phyloP scores from a whole-genome alignment of 345 rosid genomes.

The Balakata baccata region DNA sequence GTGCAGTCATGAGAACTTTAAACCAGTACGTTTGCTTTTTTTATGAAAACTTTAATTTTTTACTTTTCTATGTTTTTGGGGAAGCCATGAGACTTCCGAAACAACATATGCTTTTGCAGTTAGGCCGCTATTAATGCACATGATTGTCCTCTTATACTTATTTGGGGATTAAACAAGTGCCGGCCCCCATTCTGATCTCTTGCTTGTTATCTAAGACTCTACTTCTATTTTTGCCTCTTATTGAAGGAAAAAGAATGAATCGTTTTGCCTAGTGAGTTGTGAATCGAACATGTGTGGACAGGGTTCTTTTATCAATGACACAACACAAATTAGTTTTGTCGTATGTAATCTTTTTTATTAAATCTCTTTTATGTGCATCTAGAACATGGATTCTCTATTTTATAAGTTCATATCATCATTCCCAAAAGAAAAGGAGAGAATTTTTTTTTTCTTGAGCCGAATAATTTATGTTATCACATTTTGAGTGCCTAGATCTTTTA shows the following conservation, averaged over 20 bases:
- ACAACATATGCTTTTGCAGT: background rate
- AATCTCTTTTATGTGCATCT: too few species aligned
- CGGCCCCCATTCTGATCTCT: background rate
- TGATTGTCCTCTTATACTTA: background rate
- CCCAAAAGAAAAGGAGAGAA: too few species aligned
- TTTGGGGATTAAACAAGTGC: background rate
- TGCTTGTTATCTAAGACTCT: background rate
- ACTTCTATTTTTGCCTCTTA: conserved; percentile 1
- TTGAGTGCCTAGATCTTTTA: too few species aligned
- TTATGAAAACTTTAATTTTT: background rate
- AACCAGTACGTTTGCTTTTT: conserved; percentile 43
- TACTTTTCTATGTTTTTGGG: background rate
- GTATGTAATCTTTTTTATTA: too few species aligned
- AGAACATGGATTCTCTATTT: too few species aligned
- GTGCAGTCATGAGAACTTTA: conserved; percentile 59
- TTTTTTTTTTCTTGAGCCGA: too few species aligned
- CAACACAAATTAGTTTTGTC: too few species aligned
- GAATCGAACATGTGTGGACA: background rate
- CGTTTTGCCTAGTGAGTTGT: background rate
- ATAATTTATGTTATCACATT: too few species aligned
- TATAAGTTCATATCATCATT: too few species aligned
- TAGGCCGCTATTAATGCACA: background rate
- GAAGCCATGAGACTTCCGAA: background rate
- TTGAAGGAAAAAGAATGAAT: background rate
- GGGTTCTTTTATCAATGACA: background rate